Evolutionary conservation across 192 early-diverging fungal species (phyloP).

Genomic region (Geosiphon pyriformis): DNA sequence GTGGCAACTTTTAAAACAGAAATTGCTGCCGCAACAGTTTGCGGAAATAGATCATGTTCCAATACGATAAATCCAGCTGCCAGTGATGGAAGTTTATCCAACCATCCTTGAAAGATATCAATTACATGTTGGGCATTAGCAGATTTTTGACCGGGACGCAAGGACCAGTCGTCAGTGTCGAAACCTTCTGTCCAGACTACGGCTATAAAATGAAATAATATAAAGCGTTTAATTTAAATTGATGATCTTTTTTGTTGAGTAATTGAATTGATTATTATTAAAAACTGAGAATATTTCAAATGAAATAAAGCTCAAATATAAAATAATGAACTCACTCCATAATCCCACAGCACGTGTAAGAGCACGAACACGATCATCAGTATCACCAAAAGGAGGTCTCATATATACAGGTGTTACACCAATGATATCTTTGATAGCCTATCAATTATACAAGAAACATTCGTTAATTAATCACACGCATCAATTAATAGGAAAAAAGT

Average conservation of each 20-base stretch:
- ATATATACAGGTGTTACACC: constrained; percentile 48
- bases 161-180: constrained; percentile 48
- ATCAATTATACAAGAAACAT: too few species aligned
- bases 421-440: constrained; percentile 45
- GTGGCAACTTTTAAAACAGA: constrained; percentile 24
- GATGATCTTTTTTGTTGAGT: too few species aligned
- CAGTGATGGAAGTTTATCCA: constrained; percentile 34
- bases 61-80: constrained; percentile 42
- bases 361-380: constrained; percentile 52
- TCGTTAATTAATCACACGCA: too few species aligned
- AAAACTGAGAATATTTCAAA: constrained; percentile 3
- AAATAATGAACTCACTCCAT: constrained; percentile 25
- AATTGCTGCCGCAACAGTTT: constrained; percentile 43
- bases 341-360: constrained; percentile 24
- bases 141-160: constrained; percentile 21
- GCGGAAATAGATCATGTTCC: constrained; percentile 46
- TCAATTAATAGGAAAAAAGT: too few species aligned
- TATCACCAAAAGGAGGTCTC: constrained; percentile 46
- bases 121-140: constrained; percentile 14
- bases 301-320: constrained; percentile 17
- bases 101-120: constrained; percentile 40
- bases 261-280: too few species aligned
- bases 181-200: constrained; percentile 46
- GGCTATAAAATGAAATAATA: too few species aligned
- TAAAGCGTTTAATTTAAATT: too few species aligned